Evolutionary conservation across 2,329 filamentous ascomycete species (phyloP), one percentile per base, ranked within the genome.

Genomic region (Didymella pinodella): DNA sequence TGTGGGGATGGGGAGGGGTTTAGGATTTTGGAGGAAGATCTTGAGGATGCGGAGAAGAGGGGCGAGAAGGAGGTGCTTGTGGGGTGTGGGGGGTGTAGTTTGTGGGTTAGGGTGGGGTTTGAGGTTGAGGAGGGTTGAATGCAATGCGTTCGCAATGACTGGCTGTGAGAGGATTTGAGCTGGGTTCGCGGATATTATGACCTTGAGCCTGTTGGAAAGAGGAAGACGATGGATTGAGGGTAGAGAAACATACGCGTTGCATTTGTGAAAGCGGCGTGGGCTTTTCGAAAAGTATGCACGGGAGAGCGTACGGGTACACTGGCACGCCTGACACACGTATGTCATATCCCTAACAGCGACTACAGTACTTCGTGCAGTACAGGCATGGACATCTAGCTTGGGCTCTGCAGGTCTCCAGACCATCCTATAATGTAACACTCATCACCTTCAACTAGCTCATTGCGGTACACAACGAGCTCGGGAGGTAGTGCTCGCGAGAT

Each of bases 31-130:
- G 86, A 88, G 68, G 65, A 74, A 3, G 84, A 88, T 67, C 68
- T 89, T 29, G 82, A 82, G 58, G 71, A 72, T 59, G 83, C 85
- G 65, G 78, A 76, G 34, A 77, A 79, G 48, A 79, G 80, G 63
- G 85, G 85, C 3, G 85, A 81, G 62, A 84, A 81, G 25, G 86
- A 88, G 75, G 78, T 88, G 59, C 76, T 86, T 45, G 80, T 86
- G 18, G 85, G 85, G 2, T 89, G 86, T 77, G 78, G 79, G 56
- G 86, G 86, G 34, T 89, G 86, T 74, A 88, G 86, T 79, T 78
- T 89, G 57, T 88, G 84, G 83, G 78, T 88, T 60, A 84, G 84
- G 71, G 81, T 89, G 44, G 75, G 84, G 63, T 89, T 88, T 78
- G 84, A 81, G 22, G 80, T 84, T 46, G 81, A 81, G 56, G 81